Conservation (phyloP, 371 early-diverging fungal genomes). For the Haplosporangium sp. region DNA sequence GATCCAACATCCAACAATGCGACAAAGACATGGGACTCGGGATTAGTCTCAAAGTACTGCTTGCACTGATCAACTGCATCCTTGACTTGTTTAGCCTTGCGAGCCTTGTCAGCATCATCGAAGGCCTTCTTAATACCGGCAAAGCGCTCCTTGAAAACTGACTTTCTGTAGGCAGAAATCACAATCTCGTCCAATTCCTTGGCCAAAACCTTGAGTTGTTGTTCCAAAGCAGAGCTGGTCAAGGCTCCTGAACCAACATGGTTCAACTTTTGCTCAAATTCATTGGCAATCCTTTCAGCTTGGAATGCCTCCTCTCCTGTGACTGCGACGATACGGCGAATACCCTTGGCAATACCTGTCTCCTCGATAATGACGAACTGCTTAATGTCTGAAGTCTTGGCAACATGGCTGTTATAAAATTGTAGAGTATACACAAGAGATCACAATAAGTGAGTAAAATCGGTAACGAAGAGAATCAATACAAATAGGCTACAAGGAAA, state of each 20-base stretch:
- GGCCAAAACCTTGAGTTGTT: constrained; percentile 80
- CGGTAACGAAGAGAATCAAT: not conserved
- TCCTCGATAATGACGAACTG: constrained; percentile 93
- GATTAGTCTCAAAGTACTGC: constrained; percentile 78
- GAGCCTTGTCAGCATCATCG: constrained; percentile 90
- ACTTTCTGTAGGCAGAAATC: constrained; percentile 87
- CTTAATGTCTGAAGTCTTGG: constrained; percentile 93
- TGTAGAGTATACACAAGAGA: not conserved
- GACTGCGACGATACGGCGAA: constrained; percentile 97
- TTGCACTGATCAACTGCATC: constrained; percentile 84
- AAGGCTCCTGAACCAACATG: constrained; percentile 63
- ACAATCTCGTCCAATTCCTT: constrained; percentile 86
- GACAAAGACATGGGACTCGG: constrained; percentile 71
- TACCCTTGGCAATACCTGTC: constrained; percentile 95
- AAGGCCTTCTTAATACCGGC: constrained; percentile 82
- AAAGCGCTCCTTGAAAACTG: constrained; percentile 77
- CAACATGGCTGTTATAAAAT: constrained; percentile 78
- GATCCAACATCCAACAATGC: constrained; percentile 74
- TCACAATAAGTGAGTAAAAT: not conserved
- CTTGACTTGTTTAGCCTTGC: constrained; percentile 87
- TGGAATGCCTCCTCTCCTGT: constrained; percentile 93
- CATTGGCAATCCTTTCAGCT: constrained; percentile 76
- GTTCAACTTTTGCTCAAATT: constrained; percentile 72
- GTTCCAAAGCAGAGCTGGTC: constrained; percentile 76
- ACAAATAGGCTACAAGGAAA: not conserved